Percentiles rank a stretch among this genome's conserved stretches.
phyloP scores from a whole-genome alignment of 345 rosid species.

The Hevea brasiliensis region DNA sequence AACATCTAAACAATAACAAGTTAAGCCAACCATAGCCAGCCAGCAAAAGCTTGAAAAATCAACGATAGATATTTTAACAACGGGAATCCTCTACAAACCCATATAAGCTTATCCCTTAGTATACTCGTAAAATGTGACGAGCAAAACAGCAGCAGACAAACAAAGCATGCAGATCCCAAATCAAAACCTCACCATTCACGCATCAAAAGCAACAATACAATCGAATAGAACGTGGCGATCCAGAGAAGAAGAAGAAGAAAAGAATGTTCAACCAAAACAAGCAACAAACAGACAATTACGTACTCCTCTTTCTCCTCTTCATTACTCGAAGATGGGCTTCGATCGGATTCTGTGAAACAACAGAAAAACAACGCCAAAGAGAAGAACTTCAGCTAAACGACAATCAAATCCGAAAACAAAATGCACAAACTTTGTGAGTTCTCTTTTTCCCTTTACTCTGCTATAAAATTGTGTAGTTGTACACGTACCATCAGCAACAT shows the following conservation, averaged over 20 bases:
- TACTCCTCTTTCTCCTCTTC: slow-evolving; percentile 40
- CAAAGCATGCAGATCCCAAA: slow-evolving; percentile 23
- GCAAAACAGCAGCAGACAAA: neutral
- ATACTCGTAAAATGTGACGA: neutral
- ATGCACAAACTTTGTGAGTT: slow-evolving; percentile 4
- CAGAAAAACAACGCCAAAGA: neutral
- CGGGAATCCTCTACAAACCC: neutral
- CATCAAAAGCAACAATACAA: slow-evolving; percentile 10
- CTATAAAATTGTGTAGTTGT: neutral
- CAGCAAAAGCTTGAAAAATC: slow-evolving; percentile 1
- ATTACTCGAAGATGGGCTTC: slow-evolving; percentile 41
- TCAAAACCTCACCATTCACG: slow-evolving; percentile 10
- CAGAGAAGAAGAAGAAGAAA: slow-evolving; percentile 1
- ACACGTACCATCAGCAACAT: slow-evolving; percentile 19
- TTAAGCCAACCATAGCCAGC: neutral
- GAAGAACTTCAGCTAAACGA: neutral
- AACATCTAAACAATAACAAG: too few relatives aligned
- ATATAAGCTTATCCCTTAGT: neutral
- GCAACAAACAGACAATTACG: slow-evolving; percentile 13
- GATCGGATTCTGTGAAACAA: slow-evolving; percentile 42
- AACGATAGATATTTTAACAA: slow-evolving; percentile 2
- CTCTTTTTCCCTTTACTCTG: too few relatives aligned
- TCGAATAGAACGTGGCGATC: slow-evolving; percentile 17
- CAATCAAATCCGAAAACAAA: slow-evolving; percentile 7
- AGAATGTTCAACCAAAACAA: neutral